Base-by-base conservation (phyloP, 2,329 filamentous ascomycete genomes). In the Stagonosporopsis cucurbitacearum region DNA sequence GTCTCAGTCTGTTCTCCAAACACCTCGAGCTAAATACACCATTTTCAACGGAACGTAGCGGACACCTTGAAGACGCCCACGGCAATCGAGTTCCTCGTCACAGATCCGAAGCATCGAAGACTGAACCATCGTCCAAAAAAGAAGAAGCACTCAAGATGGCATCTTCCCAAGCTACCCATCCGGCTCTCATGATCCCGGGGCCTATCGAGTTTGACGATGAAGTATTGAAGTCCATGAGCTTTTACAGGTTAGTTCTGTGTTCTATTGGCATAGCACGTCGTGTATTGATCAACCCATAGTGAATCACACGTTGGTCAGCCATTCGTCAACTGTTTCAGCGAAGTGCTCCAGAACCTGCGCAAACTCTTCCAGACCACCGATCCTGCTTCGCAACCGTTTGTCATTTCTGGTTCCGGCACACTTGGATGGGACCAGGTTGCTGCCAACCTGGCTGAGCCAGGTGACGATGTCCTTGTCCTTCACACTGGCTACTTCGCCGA, bases 151-250 rank as follows among this genome's bases (percentile, higher is more conserved):
- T 57, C 28, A 60, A 65, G 56, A 60, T 64, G 26, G 86, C 86
- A 84, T 86, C 84, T 36, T 73, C 69, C 51, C 85, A 88, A 78
- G 69, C 83, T 50, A 76, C 82, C 52, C 86, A 89, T 73, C 81
- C 86, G 49, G 88, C 94, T 52, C 83, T 99, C 78, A 87, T 99
- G 79, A 98, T 99, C 73, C 95, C 95, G 45, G 95, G 95, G 62
- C 95, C 95, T 72, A 96, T 98, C 77, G 94, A 98, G 81, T 97
- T 97, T 74, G 94, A 97, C 76, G 94, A 98, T 94, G 92, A 88
- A 43, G 94, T 98, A 58, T 86, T 97, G 48, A 86, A 93, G 77
- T 91, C 92, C 59, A 97, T 97, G 94, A 89, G 90, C 81, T 92
- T 96, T 79, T 96, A 89, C 81, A 94, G 90, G 90, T 92, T 81